Evolutionary conservation across 2,329 filamentous ascomycete genomes (phyloP), one percentile per base, ranked within the genome.

Genomic region (Aureobasidium sp.): DNA sequence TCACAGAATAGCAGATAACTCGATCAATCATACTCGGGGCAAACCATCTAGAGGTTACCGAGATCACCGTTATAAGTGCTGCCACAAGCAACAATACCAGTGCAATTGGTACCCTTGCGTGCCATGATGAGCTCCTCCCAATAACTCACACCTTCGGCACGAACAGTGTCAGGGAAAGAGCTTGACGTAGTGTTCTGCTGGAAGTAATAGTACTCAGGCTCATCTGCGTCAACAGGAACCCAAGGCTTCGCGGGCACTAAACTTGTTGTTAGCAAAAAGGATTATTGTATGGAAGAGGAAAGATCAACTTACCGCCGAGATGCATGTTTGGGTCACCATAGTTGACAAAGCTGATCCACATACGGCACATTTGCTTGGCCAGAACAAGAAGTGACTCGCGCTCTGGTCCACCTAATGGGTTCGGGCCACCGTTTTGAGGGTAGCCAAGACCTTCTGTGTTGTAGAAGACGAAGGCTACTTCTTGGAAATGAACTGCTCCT

Each of bases 401-500:
- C 10, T 66, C 62, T 2, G 54, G 41, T 5, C 68, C 68, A 10
- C 67, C 66, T 2, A 68, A 11, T 1, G 68, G 63, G 45, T 69
- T 67, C 30, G 68, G 66, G 34, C 68, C 66, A 16, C 67, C 64
- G 29, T 69, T 68, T 48, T 71, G 63, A 1, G 79, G 75, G 62
- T 80, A 82, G 1, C 81, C 81, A 3, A 71, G 63, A 1, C 81
- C 82, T 5, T 74, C 64, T 7, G 76, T 69, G 64, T 85, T 84
- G 65, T 81, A 69, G 55, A 85, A 81, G 7, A 84, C 81, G 63
- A 82, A 83, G 0, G 77, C 74, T 0, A 83, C 78, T 68, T 83
- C 81, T 61, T 79, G 70, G 68, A 78, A 78, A 65, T 79, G 77
- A 37, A 69, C 69, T 5, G 68, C 67, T 16, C 74, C 74, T 3